phyloP scores from a whole-genome alignment of 108 stramenopile genomes.

The Mayamaea pseudoterrestris region DNA sequence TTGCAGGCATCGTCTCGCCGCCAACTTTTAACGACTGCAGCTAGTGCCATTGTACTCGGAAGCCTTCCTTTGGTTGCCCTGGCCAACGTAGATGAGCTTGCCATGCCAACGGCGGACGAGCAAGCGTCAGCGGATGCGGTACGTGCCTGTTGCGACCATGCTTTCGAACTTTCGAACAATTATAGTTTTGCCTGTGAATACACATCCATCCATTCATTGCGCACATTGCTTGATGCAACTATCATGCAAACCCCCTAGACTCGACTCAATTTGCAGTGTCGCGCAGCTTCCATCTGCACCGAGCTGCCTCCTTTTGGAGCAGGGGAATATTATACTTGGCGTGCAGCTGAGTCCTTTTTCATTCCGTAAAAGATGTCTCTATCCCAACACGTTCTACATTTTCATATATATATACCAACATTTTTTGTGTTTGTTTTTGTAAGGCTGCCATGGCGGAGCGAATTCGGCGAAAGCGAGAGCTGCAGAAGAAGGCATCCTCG shows the following conservation, averaged over 20 bases:
- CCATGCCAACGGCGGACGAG: slow-evolving; percentile 62
- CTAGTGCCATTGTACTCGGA: no score
- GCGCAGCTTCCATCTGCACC: slow-evolving; percentile 14
- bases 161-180: no score
- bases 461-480: slow-evolving; percentile 52
- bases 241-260: slow-evolving; percentile 16
- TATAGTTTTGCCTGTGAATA: no score
- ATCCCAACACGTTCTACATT: slow-evolving; percentile 67
- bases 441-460: slow-evolving; percentile 46
- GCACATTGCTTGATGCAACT: not conserved
- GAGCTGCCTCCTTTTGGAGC: slow-evolving; percentile 16
- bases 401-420: not conserved
- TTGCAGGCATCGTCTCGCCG: no score
- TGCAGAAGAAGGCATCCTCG: slow-evolving; percentile 48
- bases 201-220: no score
- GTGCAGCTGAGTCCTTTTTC: slow-evolving; percentile 61
- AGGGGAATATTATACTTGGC: slow-evolving; percentile 23
- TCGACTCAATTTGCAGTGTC: slow-evolving; percentile 49
- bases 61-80: no score
- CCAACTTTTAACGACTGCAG: no score
- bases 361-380: slow-evolving; percentile 43
- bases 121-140: slow-evolving; percentile 29
- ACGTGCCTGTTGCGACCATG: no score
- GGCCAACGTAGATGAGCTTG: slow-evolving; percentile 62
- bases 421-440: not conserved